These are phyloP conservation scores for Chlorophyllum brunneum DNA, from an alignment of 768 basidiomycete genomes.

Conservation along the genomic window DNA sequence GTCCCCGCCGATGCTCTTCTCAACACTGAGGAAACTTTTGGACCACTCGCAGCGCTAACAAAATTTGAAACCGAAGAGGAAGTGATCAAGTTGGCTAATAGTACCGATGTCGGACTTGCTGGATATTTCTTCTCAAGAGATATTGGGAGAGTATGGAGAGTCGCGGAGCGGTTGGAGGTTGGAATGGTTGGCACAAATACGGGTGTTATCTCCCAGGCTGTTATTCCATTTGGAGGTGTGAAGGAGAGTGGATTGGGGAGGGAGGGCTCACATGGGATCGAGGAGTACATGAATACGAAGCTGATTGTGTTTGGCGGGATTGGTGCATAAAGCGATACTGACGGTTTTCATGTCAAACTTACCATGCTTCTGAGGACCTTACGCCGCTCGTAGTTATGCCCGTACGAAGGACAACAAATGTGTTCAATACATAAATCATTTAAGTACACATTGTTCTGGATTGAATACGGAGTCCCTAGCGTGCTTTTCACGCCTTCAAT, in stretches of 20 bases:
- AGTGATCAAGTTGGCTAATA: constrained; percentile 82
- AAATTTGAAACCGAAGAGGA: constrained; percentile 95
- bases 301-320: constrained; percentile 79
- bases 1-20: constrained; percentile 67
- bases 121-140: constrained; percentile 92
- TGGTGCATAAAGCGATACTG: constrained; percentile 19
- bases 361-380: background rate
- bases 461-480: background rate
- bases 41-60: constrained; percentile 82
- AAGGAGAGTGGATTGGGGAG: constrained; percentile 85
- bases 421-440: background rate
- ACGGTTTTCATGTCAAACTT: background rate
- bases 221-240: constrained; percentile 86
- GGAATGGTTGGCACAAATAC: constrained; percentile 90
- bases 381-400: background rate
- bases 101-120: constrained; percentile 79
- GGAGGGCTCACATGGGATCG: constrained; percentile 87
- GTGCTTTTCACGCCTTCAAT: constrained; percentile 27
- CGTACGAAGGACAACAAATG: background rate
- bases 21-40: constrained; percentile 90
- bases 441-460: too few relatives aligned
- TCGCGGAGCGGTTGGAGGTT: constrained; percentile 91
- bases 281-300: constrained; percentile 84
- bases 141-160: constrained; percentile 87
- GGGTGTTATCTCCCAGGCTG: constrained; percentile 71